phyloP scores from a whole-genome alignment of 345 rosid species.

The Arabidopsis suecica region DNA sequence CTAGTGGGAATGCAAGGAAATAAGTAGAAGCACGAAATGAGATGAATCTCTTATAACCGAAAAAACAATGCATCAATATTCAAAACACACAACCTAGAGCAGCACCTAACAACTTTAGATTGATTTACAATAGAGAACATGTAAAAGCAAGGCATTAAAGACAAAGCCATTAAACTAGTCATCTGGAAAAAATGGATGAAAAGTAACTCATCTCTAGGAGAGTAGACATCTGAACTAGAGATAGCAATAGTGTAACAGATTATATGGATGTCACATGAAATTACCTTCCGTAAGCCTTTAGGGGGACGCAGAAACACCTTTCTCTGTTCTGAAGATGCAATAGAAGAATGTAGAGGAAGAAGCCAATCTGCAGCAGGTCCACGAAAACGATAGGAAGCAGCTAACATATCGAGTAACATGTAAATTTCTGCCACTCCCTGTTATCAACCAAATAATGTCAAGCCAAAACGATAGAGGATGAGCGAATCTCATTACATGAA shows the following conservation, averaged over 20 bases:
- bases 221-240: constrained; percentile 20
- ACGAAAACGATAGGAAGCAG: constrained; percentile 81
- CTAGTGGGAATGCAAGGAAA: constrained; percentile 4
- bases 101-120: background rate
- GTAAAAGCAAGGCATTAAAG: constrained; percentile 3
- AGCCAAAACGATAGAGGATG: constrained; percentile 22
- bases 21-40: background rate
- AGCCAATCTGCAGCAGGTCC: constrained; percentile 85
- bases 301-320: constrained; percentile 82
- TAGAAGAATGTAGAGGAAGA: constrained; percentile 87
- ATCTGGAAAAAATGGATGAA: constrained; percentile 9
- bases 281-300: constrained; percentile 75
- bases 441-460: constrained; percentile 30
- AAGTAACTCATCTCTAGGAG: background rate
- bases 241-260: constrained; percentile 22
- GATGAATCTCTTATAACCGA: constrained; percentile 1
- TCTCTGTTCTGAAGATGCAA: constrained; percentile 75
- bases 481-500: constrained; percentile 1
- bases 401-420: constrained; percentile 67
- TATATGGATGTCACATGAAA: background rate
- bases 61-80: constrained; percentile 26
- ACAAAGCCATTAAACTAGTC: background rate
- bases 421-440: constrained; percentile 88
- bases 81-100: constrained; percentile 14
- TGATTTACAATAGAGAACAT: background rate